phyloP scores from a whole-genome alignment of 805 yeast genomes.

The Scheffersomyces amazonensis region DNA sequence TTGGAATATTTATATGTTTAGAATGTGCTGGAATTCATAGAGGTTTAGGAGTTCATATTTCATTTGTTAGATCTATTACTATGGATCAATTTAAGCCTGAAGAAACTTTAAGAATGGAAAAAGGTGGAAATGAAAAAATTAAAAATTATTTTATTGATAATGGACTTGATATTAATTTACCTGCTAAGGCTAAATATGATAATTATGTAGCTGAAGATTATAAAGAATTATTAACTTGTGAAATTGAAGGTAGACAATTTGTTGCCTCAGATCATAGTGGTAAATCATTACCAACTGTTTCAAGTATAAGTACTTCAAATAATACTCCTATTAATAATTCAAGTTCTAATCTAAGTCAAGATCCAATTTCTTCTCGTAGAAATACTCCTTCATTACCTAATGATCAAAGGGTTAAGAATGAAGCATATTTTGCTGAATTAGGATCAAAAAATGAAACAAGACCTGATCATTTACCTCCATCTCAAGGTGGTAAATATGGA shows the following conservation, averaged over 20 bases:
- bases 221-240: conserved; percentile 73
- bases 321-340: conserved; percentile 4
- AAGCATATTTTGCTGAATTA: conserved; percentile 74
- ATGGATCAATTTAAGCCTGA: conserved; percentile 98
- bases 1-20: conserved; percentile 93
- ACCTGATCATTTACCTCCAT: conserved; percentile 81
- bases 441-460: conserved; percentile 71
- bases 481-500: conserved; percentile 88
- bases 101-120: conserved; percentile 85
- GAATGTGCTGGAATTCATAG: conserved; percentile 98
- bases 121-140: conserved; percentile 87
- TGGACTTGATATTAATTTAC: conserved; percentile 64
- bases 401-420: conserved; percentile 60
- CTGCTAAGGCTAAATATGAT: conserved; percentile 75
- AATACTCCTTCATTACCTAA: conserved; percentile 29
- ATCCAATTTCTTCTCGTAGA: conserved; percentile 38
- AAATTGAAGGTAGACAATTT: conserved; percentile 71
- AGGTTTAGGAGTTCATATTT: conserved; percentile 94
- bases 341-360: conserved; percentile 14
- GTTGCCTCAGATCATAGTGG: conserved; percentile 60
- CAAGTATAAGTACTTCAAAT: background rate
- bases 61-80: conserved; percentile 93
- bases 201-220: conserved; percentile 94
- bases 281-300: conserved; percentile 34
- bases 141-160: conserved; percentile 63